Percentiles rank a stretch among this genome's conserved stretches.
These are phyloP conservation scores for Hyphodiscus sp. DNA, from an alignment of 2,329 filamentous ascomycete species.

Conservation along the genomic window DNA sequence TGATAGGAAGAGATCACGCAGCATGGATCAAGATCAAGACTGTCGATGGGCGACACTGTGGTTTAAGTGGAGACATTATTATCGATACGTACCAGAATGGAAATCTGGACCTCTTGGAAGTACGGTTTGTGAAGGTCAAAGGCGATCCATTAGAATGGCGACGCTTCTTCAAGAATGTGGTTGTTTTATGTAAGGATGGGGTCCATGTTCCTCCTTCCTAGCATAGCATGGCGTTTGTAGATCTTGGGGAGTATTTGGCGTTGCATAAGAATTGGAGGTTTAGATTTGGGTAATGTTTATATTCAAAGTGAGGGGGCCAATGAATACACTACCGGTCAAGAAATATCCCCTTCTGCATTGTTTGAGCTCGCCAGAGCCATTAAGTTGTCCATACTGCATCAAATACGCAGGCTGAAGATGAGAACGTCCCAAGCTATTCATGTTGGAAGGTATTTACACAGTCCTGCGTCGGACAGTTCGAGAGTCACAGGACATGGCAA, in stretches of 20 bases:
- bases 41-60: conserved; percentile 64
- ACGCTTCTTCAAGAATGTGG: conserved; percentile 94
- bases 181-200: conserved; percentile 77
- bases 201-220: conserved; percentile 54
- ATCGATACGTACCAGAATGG: conserved; percentile 58
- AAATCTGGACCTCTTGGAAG: conserved; percentile 63
- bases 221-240: neutral
- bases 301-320: neutral
- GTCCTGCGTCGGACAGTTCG: too few species aligned
- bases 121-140: conserved; percentile 89
- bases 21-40: conserved; percentile 68
- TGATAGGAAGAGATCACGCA: conserved; percentile 47
- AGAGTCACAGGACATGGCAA: too few species aligned
- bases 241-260: neutral
- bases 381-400: too few species aligned
- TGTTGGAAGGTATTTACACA: too few species aligned
- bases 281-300: conserved; percentile 2
- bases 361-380: too few species aligned
- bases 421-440: too few species aligned
- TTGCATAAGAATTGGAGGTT: neutral
- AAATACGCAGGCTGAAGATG: too few species aligned
- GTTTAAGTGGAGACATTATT: conserved; percentile 67
- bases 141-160: conserved; percentile 96
- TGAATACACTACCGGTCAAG: neutral
- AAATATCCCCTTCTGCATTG: too few species aligned